A percentile compares a stretch with the other conserved stretches of the same genome.
Evolutionary conservation across 306 rosid genomes (phyloP).

Genomic region (Canavalia ensiformis): DNA sequence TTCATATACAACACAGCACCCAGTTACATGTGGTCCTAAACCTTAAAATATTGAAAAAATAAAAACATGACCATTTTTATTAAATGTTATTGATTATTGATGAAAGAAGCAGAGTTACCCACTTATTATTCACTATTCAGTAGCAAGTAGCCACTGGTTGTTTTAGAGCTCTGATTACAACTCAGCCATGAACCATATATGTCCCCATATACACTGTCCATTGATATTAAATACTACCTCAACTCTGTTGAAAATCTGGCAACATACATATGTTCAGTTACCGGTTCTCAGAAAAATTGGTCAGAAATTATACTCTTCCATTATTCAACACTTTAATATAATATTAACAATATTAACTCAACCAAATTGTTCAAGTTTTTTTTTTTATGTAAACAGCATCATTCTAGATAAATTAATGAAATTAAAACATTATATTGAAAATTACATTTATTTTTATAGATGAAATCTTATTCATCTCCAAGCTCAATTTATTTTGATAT

Average conservation of each 20-base stretch:
- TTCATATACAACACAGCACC: slow-evolving; percentile 25
- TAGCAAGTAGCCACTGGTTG: slow-evolving; percentile 16
- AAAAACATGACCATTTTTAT: slow-evolving; percentile 5
- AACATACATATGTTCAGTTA: neutral
- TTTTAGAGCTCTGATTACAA: slow-evolving; percentile 19
- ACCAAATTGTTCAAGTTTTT: too few species aligned
- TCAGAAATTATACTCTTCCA: slow-evolving; percentile 34
- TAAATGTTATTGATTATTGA: slow-evolving; percentile 34
- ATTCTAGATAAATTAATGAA: too few species aligned
- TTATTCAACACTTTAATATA: slow-evolving; percentile 12
- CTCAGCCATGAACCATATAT: slow-evolving; percentile 25
- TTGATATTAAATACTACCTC: slow-evolving; percentile 20
- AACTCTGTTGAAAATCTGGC: slow-evolving; percentile 16
- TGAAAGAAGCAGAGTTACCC: slow-evolving; percentile 23
- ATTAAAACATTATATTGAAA: too few species aligned
- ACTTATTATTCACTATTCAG: slow-evolving; percentile 10
- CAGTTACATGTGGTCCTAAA: slow-evolving; percentile 50
- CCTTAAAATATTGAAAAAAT: slow-evolving; percentile 20
- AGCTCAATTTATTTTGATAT: neutral
- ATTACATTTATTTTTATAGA: too few species aligned
- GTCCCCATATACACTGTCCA: slow-evolving; percentile 7
- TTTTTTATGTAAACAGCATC: too few species aligned
- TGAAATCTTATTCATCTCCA: too few species aligned
- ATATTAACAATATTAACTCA: neutral
- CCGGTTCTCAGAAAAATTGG: neutral